Evolutionary conservation across 2,329 filamentous ascomycete species (phyloP).

Genomic region (Aspergillus pseudoglaucus): DNA sequence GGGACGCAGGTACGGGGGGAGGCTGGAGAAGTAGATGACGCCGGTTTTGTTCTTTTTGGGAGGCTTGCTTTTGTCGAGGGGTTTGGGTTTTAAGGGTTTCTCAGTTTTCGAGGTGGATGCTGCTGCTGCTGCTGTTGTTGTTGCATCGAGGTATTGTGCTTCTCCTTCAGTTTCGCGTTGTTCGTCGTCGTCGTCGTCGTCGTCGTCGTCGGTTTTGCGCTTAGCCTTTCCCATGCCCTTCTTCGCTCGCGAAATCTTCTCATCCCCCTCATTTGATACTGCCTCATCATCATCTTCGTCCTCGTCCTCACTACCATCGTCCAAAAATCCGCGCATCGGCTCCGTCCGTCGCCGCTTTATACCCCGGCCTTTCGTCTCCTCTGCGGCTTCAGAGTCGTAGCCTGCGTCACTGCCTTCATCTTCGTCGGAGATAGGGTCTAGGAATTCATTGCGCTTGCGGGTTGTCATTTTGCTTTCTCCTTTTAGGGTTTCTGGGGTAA

Average conservation of each 20-base stretch:
- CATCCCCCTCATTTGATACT: constrained; percentile 8
- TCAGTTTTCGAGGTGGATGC: background rate
- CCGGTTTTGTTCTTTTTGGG: constrained; percentile 32
- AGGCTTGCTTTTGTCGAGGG: constrained; percentile 12
- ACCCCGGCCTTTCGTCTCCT: constrained; percentile 33
- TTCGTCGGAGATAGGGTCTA: constrained; percentile 33
- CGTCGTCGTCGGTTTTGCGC: constrained; percentile 9
- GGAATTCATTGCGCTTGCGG: constrained; percentile 34
- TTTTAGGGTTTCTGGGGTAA: background rate
- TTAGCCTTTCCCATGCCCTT: constrained; percentile 12
- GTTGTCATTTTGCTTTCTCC: constrained; percentile 20
- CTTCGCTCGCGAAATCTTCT: constrained; percentile 5
- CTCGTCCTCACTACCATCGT: constrained; percentile 36
- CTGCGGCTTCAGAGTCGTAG: constrained; percentile 41
- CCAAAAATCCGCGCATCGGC: constrained; percentile 15
- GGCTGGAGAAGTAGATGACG: constrained; percentile 40
- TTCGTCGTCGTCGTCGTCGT: constrained; percentile 4
- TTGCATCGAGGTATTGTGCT: constrained; percentile 8
- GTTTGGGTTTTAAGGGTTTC: constrained; percentile 10
- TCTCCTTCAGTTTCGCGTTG: constrained; percentile 1
- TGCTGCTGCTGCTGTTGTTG: background rate
- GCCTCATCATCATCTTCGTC: constrained; percentile 32
- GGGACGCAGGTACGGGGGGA: constrained; percentile 45
- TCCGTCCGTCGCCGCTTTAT: constrained; percentile 27
- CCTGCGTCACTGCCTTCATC: constrained; percentile 34